phyloP scores from a whole-genome alignment of 352 stramenopile species.

The Aphanomyces cochlioides region DNA sequence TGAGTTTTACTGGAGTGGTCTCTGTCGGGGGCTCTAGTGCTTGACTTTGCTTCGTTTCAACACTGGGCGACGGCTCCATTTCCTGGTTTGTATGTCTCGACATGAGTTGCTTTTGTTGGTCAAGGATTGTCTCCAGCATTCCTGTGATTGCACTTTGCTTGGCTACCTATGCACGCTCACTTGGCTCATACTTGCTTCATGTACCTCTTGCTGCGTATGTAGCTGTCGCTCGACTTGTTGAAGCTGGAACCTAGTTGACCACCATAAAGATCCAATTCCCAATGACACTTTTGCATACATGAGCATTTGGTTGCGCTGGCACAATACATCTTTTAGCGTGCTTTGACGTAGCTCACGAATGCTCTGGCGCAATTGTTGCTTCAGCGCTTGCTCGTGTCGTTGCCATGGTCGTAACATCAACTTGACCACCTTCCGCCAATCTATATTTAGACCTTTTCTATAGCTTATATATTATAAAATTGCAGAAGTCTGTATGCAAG shows the following conservation, averaged over 20 bases:
- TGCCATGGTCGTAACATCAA: neutral
- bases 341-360: conserved; percentile 16
- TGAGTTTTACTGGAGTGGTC: too few species aligned
- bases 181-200: neutral
- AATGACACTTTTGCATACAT: conserved; percentile 5
- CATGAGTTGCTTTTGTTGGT: neutral
- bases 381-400: neutral
- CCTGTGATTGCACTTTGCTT: neutral
- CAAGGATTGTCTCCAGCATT: neutral
- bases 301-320: neutral
- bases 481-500: neutral
- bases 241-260: neutral
- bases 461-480: neutral
- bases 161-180: neutral
- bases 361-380: conserved; percentile 5
- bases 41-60: too few species aligned
- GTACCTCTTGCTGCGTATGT: neutral
- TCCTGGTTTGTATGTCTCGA: too few species aligned
- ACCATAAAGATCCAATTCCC: neutral
- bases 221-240: conserved; percentile 4
- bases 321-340: neutral
- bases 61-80: too few species aligned
- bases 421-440: too few species aligned
- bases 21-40: too few species aligned
- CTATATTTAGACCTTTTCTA: too few species aligned